Percentiles rank a stretch among this genome's conserved stretches.
phyloP scores from a whole-genome alignment of 352 stramenopile genomes.

The Phytopythium delawarense region DNA sequence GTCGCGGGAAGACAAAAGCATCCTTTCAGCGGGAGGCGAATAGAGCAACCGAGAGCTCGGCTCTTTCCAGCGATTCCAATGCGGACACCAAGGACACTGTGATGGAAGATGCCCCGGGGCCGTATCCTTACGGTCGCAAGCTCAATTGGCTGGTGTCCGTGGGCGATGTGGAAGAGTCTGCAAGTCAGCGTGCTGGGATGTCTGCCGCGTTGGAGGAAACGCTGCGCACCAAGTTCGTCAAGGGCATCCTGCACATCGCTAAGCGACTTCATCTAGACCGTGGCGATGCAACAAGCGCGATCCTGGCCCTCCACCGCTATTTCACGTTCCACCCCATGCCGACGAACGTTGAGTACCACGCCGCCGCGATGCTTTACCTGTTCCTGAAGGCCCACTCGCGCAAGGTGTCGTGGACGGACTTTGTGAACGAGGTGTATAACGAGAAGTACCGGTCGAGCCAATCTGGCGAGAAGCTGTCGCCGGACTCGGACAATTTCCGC shows the following conservation, averaged over 20 bases:
- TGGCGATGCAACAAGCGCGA: constrained; percentile 67
- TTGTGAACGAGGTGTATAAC: constrained; percentile 71
- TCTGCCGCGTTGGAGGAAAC: constrained; percentile 62
- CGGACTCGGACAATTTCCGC: constrained; percentile 45
- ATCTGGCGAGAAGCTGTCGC: constrained; percentile 3
- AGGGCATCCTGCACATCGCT: constrained; percentile 56
- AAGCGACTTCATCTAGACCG: constrained; percentile 60
- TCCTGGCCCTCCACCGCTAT: constrained; percentile 76
- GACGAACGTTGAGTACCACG: constrained; percentile 63
- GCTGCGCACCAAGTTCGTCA: constrained; percentile 58
- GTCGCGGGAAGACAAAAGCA: constrained; percentile 44
- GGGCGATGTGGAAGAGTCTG: constrained; percentile 51
- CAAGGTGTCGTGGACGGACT: constrained; percentile 51
- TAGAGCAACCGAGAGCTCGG: constrained; percentile 11
- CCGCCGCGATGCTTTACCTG: constrained; percentile 66
- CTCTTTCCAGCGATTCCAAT: neutral
- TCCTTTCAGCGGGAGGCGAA: constrained; percentile 19
- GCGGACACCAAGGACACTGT: constrained; percentile 18
- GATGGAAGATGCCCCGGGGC: constrained; percentile 6
- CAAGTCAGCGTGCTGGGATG: constrained; percentile 48
- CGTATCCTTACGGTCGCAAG: constrained; percentile 66
- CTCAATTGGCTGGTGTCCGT: constrained; percentile 72
- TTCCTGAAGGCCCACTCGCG: constrained; percentile 71
- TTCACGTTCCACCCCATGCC: constrained; percentile 74
- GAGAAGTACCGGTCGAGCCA: constrained; percentile 34